Evolutionary conservation across 768 basidiomycete species (phyloP), one percentile per base, ranked within the genome.

Genomic region (Suillus subaureus): DNA sequence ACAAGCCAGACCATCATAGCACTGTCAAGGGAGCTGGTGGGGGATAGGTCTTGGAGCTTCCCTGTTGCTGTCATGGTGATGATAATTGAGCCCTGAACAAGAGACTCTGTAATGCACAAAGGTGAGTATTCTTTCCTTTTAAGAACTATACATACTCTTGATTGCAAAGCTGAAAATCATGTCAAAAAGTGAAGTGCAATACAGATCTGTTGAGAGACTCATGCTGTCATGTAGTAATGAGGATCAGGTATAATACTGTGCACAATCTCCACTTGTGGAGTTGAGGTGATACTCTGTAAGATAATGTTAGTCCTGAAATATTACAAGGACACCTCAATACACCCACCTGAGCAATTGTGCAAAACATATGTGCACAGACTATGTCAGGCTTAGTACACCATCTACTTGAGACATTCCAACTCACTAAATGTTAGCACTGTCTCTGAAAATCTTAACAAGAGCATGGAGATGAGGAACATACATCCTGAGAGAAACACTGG

Each of bases 311-410:
- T 21, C 15, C 21, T 12, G 21, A 33, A 7, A 39, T 39, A 54
- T 23, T 35, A 21, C 15, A 54, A 31, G 4, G 18, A 6, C 15
- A 40, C 15, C 18, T 65, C 12, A 13, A 23, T 62, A 12, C 40
- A 65, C 71, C 7, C 64, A 77, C 80, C 74, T 80, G 78, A 16
- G 81, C 75, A 33, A 81, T 62, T 6, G 81, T 79, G 64, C 81
- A 82, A 68, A 82, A 79, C 23, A 81, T 74, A 68, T 82, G 81
- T 45, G 80, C 79, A 18, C 78, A 78, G 51, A 82, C 79, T 80
- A 54, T 2, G 43, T 21, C 63, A 28, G 57, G 47, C 13, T 33
- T 4, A 56, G 49, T 31, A 23, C 13, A 23, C 33, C 28, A 23
- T 31, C 18, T 23, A 35, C 23, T 6, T 21, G 37, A 40, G 18